Percentiles rank a stretch among this genome's conserved stretches.
These are phyloP conservation scores for Chlamydomonas urium DNA, from an alignment of 139 green algal species.

Conservation along the genomic window DNA sequence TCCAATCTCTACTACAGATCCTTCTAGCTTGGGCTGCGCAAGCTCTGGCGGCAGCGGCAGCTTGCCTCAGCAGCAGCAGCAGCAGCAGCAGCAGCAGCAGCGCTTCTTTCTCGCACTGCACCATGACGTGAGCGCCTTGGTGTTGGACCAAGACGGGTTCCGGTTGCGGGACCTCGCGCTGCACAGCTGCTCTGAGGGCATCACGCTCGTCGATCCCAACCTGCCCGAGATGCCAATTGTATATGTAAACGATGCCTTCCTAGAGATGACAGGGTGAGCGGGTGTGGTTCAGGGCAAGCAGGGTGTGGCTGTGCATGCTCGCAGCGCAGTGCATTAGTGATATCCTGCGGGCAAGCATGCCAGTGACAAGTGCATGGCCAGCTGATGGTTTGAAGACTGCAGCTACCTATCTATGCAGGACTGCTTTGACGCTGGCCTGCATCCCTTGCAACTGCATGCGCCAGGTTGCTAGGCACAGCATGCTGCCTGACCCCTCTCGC, in stretches of 20 bases:
- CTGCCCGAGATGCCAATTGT: slow-evolving; percentile 79
- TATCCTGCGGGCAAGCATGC: too few relatives aligned
- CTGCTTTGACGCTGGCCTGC: too few relatives aligned
- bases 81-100: not conserved
- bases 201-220: slow-evolving; percentile 73
- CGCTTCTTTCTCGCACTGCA: not conserved
- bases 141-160: not conserved
- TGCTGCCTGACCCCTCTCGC: too few relatives aligned
- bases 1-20: not conserved
- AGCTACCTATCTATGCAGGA: too few relatives aligned
- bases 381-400: too few relatives aligned
- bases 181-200: slow-evolving; percentile 22
- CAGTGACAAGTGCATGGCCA: too few relatives aligned
- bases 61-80: not conserved
- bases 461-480: too few relatives aligned
- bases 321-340: too few relatives aligned
- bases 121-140: not conserved
- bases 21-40: too few relatives aligned
- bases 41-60: too few relatives aligned
- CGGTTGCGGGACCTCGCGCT: not conserved
- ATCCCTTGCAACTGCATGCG: too few relatives aligned
- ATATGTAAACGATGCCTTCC: slow-evolving; percentile 77
- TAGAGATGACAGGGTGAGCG: slow-evolving; percentile 69
- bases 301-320: slow-evolving; percentile 49
- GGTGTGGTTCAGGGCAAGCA: too few relatives aligned